Base-by-base conservation (phyloP, 805 yeast species). In the Vanderwaltozyma verrucispora region DNA sequence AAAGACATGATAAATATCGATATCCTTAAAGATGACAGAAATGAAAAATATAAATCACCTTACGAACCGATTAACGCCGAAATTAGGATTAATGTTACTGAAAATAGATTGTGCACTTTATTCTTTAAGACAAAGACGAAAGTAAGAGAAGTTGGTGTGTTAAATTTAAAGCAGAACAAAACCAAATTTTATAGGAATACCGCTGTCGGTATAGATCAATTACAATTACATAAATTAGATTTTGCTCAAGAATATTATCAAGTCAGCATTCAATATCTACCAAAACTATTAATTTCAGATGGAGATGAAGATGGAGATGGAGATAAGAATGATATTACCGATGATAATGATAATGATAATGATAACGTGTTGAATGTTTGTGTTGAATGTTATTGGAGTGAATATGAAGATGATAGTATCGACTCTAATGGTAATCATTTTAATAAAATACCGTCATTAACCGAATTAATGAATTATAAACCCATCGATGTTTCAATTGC, bases 201-300 rank as follows among this genome's bases (percentile, higher is more conserved):
- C n/a, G 15, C 77, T 58, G 61, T 64, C 20, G 94, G 94, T 13
- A 80, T 85, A 36, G 75, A 77, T 43, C 69, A 69, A 41, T 49
- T 82, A 5, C 74, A 73, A 36, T 51, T 86, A 40, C 82, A 80
- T 56, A 83, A 80, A 51, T 59, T 80, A 20, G 67, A 70, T 47
- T 78, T 85, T 77, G 63, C 70, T 5, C 65, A 67, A 35, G 49
- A 64, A 1, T 50, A 48, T 6, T 80, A 74, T 50, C 82, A 71
- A 45, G 42, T 85, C 31, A 82, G 79, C 2, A 47, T 85, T 35
- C 82, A 82, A 51, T 85, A 94, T 94, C 63, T 80, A 25, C 94
- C 94, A 4, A 69, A 68, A 37, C 62, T 71, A 48, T 61, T 70
- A 12, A 14, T 43, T 8, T 67, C 67, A 21, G 75, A 67, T 30